phyloP scores from a whole-genome alignment of 1,139 yeast species.

The Scheffersomyces titani region DNA sequence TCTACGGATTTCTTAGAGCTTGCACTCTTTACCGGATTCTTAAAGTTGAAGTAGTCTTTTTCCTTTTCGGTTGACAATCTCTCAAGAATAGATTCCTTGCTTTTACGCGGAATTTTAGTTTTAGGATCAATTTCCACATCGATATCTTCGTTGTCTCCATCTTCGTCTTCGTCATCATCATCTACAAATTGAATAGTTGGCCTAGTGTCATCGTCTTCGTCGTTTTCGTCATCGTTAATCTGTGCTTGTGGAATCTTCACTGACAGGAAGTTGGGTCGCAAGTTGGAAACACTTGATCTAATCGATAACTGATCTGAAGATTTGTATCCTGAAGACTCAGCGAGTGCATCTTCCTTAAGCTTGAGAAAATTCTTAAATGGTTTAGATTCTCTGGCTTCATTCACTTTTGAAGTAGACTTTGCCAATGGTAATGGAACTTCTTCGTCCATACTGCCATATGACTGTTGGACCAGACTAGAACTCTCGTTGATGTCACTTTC shows the following conservation, averaged over 20 bases:
- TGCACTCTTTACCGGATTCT: not conserved
- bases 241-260: constrained; percentile 76
- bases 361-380: not conserved
- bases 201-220: constrained; percentile 25
- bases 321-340: not conserved
- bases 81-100: not conserved
- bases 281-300: constrained; percentile 36
- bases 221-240: constrained; percentile 67
- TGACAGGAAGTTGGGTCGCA: constrained; percentile 74
- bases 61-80: not conserved
- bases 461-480: not conserved
- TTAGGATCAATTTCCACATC: constrained; percentile 10
- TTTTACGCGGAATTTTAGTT: not conserved
- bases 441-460: constrained; percentile 2
- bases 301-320: constrained; percentile 28
- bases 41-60: not conserved
- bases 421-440: constrained; percentile 1
- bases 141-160: constrained; percentile 13
- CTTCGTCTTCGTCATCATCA: constrained; percentile 19
- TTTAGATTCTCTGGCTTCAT: not conserved
- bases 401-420: constrained; percentile 1
- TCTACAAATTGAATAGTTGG: constrained; percentile 30
- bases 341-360: constrained; percentile 1
- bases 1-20: not conserved
- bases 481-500: constrained; percentile 3